These are phyloP conservation scores for Lumnitzera racemosa DNA, from an alignment of 345 rosid species.

Conservation along the genomic window DNA sequence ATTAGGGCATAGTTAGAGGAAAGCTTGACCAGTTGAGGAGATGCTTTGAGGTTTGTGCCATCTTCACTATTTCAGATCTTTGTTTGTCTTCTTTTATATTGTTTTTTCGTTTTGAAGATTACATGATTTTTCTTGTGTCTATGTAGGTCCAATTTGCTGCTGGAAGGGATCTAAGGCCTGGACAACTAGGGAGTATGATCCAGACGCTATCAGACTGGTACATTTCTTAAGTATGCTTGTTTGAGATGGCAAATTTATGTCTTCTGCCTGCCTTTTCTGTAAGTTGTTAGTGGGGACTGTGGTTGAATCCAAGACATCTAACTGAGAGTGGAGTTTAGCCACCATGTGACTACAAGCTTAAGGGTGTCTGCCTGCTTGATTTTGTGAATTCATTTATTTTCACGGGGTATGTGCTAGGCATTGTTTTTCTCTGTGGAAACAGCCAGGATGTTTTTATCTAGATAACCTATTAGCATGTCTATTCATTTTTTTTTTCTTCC, in stretches of 20 bases:
- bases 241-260: too few relatives aligned
- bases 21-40: slow-evolving; percentile 89
- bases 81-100: not conserved
- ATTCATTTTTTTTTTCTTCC: too few relatives aligned
- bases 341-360: not conserved
- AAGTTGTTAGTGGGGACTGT: too few relatives aligned
- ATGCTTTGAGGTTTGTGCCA: slow-evolving; percentile 74
- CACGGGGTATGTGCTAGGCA: too few relatives aligned
- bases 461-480: too few relatives aligned
- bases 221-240: not conserved
- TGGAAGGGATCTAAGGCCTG: slow-evolving; percentile 95
- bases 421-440: too few relatives aligned
- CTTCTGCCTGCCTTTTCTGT: too few relatives aligned
- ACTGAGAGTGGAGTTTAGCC: too few relatives aligned
- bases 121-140: not conserved
- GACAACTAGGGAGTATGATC: slow-evolving; percentile 77
- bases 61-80: not conserved
- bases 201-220: slow-evolving; percentile 89
- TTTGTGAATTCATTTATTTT: too few relatives aligned
- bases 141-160: slow-evolving; percentile 90
- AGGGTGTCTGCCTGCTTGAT: too few relatives aligned
- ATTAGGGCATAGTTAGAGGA: slow-evolving; percentile 90
- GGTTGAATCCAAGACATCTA: too few relatives aligned
- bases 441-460: too few relatives aligned
- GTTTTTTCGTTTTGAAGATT: slow-evolving; percentile 1